phyloP scores from a whole-genome alignment of 495 filamentous ascomycete genomes.

The Trichoderma erinaceum region DNA sequence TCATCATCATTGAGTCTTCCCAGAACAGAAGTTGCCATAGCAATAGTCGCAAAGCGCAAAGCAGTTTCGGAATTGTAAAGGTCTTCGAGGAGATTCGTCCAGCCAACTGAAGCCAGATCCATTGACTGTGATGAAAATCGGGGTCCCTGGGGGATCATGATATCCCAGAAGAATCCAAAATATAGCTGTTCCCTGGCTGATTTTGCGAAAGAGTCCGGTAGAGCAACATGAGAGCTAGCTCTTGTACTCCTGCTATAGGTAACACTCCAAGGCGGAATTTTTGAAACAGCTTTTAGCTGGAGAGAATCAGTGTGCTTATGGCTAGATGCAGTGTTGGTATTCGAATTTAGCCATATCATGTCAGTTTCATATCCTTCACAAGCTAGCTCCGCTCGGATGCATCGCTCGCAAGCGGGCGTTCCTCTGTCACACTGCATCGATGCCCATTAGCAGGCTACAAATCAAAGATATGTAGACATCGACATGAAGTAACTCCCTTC shows the following conservation, averaged over 20 bases:
- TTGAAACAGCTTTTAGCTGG: background rate
- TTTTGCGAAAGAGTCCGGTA: background rate
- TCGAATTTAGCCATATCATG: background rate
- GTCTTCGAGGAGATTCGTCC: background rate
- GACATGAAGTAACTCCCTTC: background rate
- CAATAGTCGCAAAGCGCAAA: background rate
- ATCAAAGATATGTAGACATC: background rate
- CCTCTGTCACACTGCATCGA: background rate
- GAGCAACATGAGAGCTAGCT: background rate
- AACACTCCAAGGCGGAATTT: background rate
- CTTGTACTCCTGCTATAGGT: background rate
- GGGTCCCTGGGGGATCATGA: background rate
- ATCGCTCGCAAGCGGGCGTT: background rate
- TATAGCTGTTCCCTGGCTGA: background rate
- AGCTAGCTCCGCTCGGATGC: background rate
- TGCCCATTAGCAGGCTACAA: background rate
- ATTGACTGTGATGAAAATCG: background rate
- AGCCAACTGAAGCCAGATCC: background rate
- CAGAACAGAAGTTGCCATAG: background rate
- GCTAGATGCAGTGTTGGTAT: background rate
- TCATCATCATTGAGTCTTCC: background rate
- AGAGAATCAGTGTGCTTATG: background rate
- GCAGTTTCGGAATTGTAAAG: background rate
- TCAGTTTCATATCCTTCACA: slow-evolving; percentile 2
- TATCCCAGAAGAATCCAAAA: background rate